Base-by-base conservation (phyloP, 192 early-diverging fungal species). In the Coemansia sp. region DNA sequence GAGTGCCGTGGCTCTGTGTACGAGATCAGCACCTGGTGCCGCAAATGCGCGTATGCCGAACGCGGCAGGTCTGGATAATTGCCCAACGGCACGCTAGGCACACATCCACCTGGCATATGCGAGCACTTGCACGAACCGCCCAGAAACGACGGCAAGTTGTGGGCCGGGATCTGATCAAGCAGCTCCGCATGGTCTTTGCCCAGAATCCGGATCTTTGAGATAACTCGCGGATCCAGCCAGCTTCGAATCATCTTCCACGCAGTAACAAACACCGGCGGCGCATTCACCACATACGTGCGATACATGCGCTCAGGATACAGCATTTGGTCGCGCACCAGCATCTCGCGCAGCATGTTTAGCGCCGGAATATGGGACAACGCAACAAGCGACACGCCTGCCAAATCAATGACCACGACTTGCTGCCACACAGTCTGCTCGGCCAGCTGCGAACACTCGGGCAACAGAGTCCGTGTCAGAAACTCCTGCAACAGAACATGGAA, bases 241-340 rank as follows among this genome's bases (percentile, higher is more conserved):
- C 76, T 85, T 63, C 87, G 91, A 53, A 90, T 86, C 52, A 92
- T 78, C 22, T 86, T 88, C 87, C 90, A 93, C n/a, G 87, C 87
- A 24, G 84, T 86, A 43, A 89, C 84, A 84, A 98, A 98, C 48
- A 94, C 86, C 59, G 83, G 87, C 4, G 96, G 96, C 55, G 93
- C 90, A 75, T 98, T 98, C 70, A 98, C 92, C 37, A 98, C 86
- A 62, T 89, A 97, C 58, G 96, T 91, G 65, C 89, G 92, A 66
- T 91, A 89, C 60, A 97, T 84, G 73, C 89, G 92, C 74, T 97
- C 96, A 12, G 96, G 96, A 65, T 98, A 98, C 68, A 94, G 91
- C 60, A 93, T 89, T 69, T 96, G 94, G 67, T 95, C 94, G 72
- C 90, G 89, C 48, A 89, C 85, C 24, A 91, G 85, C 53, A 97